Evolutionary conservation across 176 grass and related monocot genomes (phyloP).

Genomic region (Elymus sibiricus): DNA sequence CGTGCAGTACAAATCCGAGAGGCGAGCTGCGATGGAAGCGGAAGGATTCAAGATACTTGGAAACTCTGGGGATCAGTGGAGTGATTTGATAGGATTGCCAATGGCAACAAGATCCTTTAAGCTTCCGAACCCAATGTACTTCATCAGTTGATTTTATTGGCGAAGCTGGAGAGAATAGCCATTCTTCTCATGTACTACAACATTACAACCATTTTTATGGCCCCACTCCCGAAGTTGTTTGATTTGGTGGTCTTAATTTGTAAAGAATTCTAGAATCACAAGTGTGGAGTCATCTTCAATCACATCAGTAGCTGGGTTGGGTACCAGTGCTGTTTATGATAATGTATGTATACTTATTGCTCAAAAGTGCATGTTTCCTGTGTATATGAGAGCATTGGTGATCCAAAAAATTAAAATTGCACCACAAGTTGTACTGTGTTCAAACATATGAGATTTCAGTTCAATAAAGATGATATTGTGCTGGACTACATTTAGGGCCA

Average conservation of each 20-base stretch:
- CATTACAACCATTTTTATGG: background rate
- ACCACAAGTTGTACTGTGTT: background rate
- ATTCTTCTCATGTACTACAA: background rate
- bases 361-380: background rate
- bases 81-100: slow-evolving; percentile 72
- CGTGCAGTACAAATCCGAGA: slow-evolving; percentile 75
- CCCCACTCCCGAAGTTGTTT: background rate
- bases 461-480: background rate
- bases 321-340: slow-evolving; percentile 1
- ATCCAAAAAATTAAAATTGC: background rate
- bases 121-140: slow-evolving; percentile 94
- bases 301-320: background rate
- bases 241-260: background rate
- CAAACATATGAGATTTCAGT: background rate
- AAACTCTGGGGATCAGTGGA: slow-evolving; percentile 90
- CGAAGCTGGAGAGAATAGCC: background rate
- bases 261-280: slow-evolving; percentile 1
- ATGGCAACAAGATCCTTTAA: slow-evolving; percentile 86
- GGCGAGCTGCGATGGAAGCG: slow-evolving; percentile 60
- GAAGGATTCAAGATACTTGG: slow-evolving; percentile 90
- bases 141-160: slow-evolving; percentile 45
- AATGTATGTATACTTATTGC: background rate
- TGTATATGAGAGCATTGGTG: background rate
- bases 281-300: background rate
- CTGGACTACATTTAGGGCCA: background rate